phyloP scores from a whole-genome alignment of 78 protist genomes.

The Dictyostelium citrinum region DNA sequence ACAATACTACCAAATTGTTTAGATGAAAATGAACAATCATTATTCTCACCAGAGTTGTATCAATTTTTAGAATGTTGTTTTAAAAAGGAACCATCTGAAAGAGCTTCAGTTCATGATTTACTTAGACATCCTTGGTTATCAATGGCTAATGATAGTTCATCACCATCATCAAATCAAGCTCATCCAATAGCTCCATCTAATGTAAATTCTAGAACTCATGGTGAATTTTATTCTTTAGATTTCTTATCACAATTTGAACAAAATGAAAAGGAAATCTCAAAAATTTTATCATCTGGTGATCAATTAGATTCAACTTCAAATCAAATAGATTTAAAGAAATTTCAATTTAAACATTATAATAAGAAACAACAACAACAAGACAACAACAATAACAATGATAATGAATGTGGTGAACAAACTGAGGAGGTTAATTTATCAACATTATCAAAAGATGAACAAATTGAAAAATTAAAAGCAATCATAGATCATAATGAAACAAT shows the following conservation, averaged over 20 bases:
- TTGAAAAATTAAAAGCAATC: slow-evolving; percentile 29
- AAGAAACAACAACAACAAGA: not conserved
- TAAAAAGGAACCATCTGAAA: not conserved
- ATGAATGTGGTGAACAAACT: not conserved
- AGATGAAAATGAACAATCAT: slow-evolving; percentile 14
- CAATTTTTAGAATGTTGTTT: slow-evolving; percentile 25
- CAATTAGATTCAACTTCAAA: not conserved
- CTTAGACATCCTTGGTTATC: slow-evolving; percentile 52
- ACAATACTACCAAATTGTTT: not conserved
- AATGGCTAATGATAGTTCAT: not conserved
- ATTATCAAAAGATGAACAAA: not conserved
- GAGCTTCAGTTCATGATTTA: slow-evolving; percentile 16
- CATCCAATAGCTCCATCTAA: not conserved
- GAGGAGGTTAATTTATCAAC: not conserved
- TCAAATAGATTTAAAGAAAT: not conserved
- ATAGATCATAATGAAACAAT: slow-evolving; percentile 20
- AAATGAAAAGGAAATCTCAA: slow-evolving; percentile 33
- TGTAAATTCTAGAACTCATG: not conserved
- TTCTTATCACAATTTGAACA: slow-evolving; percentile 42
- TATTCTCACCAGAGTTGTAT: not conserved
- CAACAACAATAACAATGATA: not conserved
- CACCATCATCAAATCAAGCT: not conserved
- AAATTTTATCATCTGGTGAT: not conserved
- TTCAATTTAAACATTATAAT: not conserved
- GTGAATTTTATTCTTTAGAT: slow-evolving; percentile 30